These are phyloP conservation scores for Sporormia fimetaria DNA, from an alignment of 495 filamentous ascomycete species.

Conservation along the genomic window DNA sequence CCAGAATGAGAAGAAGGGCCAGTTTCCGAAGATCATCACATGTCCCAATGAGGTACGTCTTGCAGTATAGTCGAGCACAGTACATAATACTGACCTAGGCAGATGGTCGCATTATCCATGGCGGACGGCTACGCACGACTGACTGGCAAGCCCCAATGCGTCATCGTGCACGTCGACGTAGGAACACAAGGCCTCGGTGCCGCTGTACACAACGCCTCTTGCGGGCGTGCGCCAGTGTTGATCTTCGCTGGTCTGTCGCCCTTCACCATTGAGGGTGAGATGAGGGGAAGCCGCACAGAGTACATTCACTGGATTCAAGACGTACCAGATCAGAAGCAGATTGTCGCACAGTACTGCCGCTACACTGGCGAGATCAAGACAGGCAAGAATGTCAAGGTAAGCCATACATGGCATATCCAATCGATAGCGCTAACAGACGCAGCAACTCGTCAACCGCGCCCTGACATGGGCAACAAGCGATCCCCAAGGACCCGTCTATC, in stretches of 20 bases:
- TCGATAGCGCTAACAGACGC: background rate
- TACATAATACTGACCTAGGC: background rate
- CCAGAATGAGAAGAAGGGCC: constrained; percentile 49
- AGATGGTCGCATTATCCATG: constrained; percentile 98
- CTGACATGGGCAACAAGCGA: constrained; percentile 74
- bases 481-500: constrained; percentile 78
- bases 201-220: constrained; percentile 83
- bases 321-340: constrained; percentile 87
- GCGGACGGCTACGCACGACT: constrained; percentile 88
- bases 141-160: constrained; percentile 74
- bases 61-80: background rate
- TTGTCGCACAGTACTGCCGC: constrained; percentile 87
- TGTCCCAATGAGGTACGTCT: constrained; percentile 71
- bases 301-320: constrained; percentile 99
- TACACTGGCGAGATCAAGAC: constrained; percentile 85
- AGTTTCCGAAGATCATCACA: constrained; percentile 80
- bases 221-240: constrained; percentile 74
- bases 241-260: constrained; percentile 87
- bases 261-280: constrained; percentile 83
- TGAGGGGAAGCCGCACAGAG: constrained; percentile 77
- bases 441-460: constrained; percentile 83
- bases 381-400: constrained; percentile 71
- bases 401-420: background rate
- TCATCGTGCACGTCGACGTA: constrained; percentile 94
- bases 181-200: constrained; percentile 87